These are phyloP conservation scores for Penstemon newberryi DNA, from an alignment of 257 asterid genomes.

Conservation along the genomic window DNA sequence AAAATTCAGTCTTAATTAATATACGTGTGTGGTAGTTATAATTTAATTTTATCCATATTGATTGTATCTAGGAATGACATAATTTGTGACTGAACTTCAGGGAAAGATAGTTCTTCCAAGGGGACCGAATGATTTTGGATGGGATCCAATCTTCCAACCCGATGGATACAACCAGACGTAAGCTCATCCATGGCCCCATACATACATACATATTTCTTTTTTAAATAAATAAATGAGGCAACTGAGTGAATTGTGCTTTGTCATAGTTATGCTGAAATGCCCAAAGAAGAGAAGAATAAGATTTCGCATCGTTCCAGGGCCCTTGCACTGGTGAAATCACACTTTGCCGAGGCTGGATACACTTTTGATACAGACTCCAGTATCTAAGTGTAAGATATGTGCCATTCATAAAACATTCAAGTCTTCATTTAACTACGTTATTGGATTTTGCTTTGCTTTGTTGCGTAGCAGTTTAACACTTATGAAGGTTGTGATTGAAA, in stretches of 20 bases:
- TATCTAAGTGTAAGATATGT: conserved; percentile 19
- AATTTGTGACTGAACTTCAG: conserved; percentile 41
- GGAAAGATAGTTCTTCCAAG: conserved; percentile 88
- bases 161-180: conserved; percentile 88
- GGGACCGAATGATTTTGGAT: conserved; percentile 93
- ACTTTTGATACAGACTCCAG: conserved; percentile 47
- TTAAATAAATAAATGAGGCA: background rate
- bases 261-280: conserved; percentile 90
- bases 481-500: background rate
- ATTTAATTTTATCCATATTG: too few species aligned
- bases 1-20: too few species aligned
- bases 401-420: conserved; percentile 4
- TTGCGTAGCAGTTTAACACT: background rate
- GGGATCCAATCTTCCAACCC: conserved; percentile 96
- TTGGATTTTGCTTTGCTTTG: background rate
- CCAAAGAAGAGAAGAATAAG: conserved; percentile 82
- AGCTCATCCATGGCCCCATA: conserved; percentile 12
- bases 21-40: too few species aligned
- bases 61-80: conserved; percentile 16
- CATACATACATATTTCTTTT: background rate
- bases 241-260: conserved; percentile 20
- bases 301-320: conserved; percentile 89
- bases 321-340: conserved; percentile 78
- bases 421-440: conserved; percentile 7
- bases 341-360: conserved; percentile 72